phyloP scores from a whole-genome alignment of 345 rosid genomes.

The Populus simonii region DNA sequence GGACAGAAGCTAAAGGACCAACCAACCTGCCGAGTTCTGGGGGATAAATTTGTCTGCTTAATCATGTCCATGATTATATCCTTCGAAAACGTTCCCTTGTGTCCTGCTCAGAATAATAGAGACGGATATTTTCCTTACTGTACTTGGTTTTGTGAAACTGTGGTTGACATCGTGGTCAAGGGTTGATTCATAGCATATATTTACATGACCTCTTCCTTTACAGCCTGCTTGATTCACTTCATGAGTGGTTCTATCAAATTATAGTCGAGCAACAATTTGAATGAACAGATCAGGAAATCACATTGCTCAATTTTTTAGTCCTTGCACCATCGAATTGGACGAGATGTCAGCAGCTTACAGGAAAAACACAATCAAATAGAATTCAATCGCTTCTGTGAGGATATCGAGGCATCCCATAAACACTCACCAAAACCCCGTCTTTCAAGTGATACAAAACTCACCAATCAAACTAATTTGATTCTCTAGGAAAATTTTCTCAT shows the following conservation, averaged over 20 bases:
- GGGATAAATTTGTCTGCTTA: slow-evolving; percentile 74
- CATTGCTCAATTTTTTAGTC: too few relatives aligned
- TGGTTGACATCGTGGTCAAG: not conserved
- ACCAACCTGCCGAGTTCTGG: slow-evolving; percentile 81
- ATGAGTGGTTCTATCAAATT: not conserved
- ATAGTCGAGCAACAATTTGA: not conserved
- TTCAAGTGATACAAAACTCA: too few relatives aligned
- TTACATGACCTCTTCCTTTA: not conserved
- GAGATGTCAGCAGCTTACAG: not conserved
- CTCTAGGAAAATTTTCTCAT: not conserved
- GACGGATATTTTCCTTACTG: not conserved
- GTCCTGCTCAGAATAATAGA: slow-evolving; percentile 2
- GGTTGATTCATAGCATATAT: not conserved
- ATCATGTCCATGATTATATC: slow-evolving; percentile 8
- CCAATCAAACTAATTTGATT: not conserved
- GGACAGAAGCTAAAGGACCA: slow-evolving; percentile 62
- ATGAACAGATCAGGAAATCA: not conserved
- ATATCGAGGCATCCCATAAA: not conserved
- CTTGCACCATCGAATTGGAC: not conserved
- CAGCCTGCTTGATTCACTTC: not conserved
- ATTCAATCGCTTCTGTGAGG: not conserved
- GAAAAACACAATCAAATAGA: not conserved
- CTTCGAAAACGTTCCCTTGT: not conserved
- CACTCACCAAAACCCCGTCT: not conserved
- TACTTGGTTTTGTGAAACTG: not conserved